A percentile compares a stretch with the other conserved stretches of the same genome.
phyloP scores from a whole-genome alignment of 768 basidiomycete genomes.

The Boletales sp. region DNA sequence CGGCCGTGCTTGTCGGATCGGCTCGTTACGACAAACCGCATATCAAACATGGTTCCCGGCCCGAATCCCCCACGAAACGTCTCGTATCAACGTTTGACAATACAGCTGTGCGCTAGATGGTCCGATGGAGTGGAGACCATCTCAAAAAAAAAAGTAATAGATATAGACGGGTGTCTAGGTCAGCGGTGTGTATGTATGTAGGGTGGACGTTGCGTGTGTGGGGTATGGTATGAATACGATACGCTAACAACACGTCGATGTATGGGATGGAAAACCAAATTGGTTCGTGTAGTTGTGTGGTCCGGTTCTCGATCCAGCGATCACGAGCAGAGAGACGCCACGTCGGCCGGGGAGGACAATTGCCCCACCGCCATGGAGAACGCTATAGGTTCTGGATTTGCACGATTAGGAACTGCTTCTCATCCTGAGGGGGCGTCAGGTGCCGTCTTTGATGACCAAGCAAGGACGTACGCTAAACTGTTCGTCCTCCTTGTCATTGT shows the following conservation, averaged over 20 bases:
- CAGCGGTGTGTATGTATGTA: conserved; percentile 2
- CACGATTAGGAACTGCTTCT: conserved; percentile 93
- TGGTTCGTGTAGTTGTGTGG: not conserved
- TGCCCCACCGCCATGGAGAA: not conserved
- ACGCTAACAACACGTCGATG: conserved; percentile 2
- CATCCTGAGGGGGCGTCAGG: conserved; percentile 48
- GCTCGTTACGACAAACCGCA: no score
- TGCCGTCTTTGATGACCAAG: not conserved
- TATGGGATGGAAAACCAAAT: not conserved
- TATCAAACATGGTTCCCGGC: no score
- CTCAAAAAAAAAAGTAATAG: not conserved
- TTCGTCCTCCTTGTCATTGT: conserved; percentile 98
- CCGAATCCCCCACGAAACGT: no score
- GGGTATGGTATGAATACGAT: conserved; percentile 6
- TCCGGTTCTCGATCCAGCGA: no score
- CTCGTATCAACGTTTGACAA: no score
- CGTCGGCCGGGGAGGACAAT: no score
- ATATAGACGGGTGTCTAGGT: conserved; percentile 3
- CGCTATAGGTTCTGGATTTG: conserved; percentile 78
- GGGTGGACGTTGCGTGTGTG: not conserved
- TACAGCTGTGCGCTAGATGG: no score
- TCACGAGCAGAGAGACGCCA: no score
- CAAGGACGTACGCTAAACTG: conserved; percentile 73
- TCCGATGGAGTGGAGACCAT: no score
- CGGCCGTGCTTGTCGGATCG: no score